Evolutionary conservation across 495 filamentous ascomycete species (phyloP), one percentile per base, ranked within the genome.

Genomic region (Pseudoneurospora amorphoporcata): DNA sequence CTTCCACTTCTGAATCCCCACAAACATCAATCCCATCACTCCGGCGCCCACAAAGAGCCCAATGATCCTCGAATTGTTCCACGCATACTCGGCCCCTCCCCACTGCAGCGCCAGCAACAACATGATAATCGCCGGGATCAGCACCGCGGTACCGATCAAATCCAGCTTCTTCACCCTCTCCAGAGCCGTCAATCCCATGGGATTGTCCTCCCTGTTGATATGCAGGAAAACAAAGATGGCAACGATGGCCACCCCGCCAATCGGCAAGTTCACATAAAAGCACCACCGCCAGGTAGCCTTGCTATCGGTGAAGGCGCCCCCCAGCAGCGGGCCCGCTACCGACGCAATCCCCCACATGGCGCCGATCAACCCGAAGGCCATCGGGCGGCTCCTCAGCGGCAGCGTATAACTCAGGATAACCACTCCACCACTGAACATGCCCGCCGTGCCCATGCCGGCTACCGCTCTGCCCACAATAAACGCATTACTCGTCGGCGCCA

Each of bases 311-410:
- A 87, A 86, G 0, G 80, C 84, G 23, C 86, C 86, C 1, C 85
- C 85, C 16, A 87, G 73, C n/a, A 84, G 47, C 29, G 80, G 82
- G 0, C 81, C 82, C 0, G 79, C 79, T 29, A 84, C 81, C 17
- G 77, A 79, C 0, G 94, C 92, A 73, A 97, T 87, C 4, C 93
- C 94, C 82, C 90, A 97, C 88, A 95, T 95, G 68, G 86, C 89
- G 8, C 92, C 92, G 72, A 97, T 87, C n/a, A 94, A 75, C 4
- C 92, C 91, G 65, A 91, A 92, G 71, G 89, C 93, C 39, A 89
- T 83, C 0, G 93, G 92, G 39, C 93, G 83, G 72, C 90, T 86
- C 7, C 83, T 80, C 6, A 96, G 81, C 0, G 93, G 92, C 12
- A 95, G 88, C 70, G 87, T 88, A 70, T 89, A 84, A n/a, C 84